Evolutionary conservation across 805 yeast species (phyloP), one percentile per base, ranked within the genome.

Genomic region (Komagataella phaffii): DNA sequence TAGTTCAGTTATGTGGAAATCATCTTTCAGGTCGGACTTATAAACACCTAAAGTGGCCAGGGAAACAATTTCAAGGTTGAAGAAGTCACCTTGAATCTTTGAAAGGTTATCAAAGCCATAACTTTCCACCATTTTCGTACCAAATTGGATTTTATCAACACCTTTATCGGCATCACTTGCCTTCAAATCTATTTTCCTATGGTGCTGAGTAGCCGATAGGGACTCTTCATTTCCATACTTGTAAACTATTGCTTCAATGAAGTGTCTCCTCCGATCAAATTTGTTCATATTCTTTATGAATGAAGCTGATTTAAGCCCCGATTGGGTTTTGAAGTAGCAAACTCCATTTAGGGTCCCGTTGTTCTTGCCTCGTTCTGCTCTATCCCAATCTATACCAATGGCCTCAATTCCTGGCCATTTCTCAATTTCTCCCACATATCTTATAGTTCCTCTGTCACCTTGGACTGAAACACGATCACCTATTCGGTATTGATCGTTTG

Each of bases 311-410:
- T 69, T 70, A 0, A 56, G 61, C n/a, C 54, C 65, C n/a, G 44
- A 40, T 6, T 24, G 63, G 52, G 58, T 64, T 6, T 56, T 40
- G 62, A 90, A 90, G 61, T 87, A 87, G 51, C 61, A 57, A 0
- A 64, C 58, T 0, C 83, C 87, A 18, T 76, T 69, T 24, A 79
- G 54, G 1, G 61, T 53, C 0, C 98, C 98, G 55, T 76, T 67
- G 61, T 89, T 80, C 58, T 82, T 87, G 1, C 97, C 97, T 43
- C 88, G 69, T 0, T 54, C 52, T 0, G 73, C 65, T 47, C 79
- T 70, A 61, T 90, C 97, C 96, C 96, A 90, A 63, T 90, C 96
- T 3, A 90, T 73, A 0, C 97, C 97, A 12, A 77, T 63, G 0
- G 91, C 88, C 1, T 56, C 45, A 0, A 63, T 68, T 7, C 63